Evolutionary conservation across 352 stramenopile genomes (phyloP), one percentile per base, ranked within the genome.

Genomic region (Nothophytophthora sp.): DNA sequence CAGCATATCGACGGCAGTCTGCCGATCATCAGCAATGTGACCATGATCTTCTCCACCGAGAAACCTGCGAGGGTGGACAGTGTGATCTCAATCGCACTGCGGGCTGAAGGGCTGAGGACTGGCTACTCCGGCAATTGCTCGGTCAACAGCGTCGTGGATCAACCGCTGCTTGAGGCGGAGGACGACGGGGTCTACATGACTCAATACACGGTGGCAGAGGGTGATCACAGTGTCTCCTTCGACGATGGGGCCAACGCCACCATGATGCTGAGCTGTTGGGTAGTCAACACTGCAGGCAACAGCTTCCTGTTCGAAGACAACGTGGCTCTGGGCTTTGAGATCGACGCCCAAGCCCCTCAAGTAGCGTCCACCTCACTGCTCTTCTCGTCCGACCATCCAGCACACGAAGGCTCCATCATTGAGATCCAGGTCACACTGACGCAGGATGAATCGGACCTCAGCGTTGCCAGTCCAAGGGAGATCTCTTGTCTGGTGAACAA

Each of bases 181-280:
- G 73, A 87, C 52, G 62, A 77, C 19, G 76, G 73, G 1, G 76
- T 87, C 29, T 87, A 87, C 44, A 80, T 87, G 70, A 76, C 74
- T 32, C 73, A 87, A 49, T 87, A 87, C 58, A 81, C 69, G 5
- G 68, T 87, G 22, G 22, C 54, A 9, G 44, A 59, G 3, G 76
- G 73, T 20, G 76, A 87, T 36, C 36, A 16, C 12, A 78, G 67
- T 42, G 44, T 70, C 12, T 15, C 25, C 29, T 10, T 25, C 3
- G 55, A 57, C 18, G 51, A 69, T n/a, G n/a, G n/a, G n/a, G n/a
- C n/a, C 12, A 54, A 61, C 30, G 40, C 50, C 13, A 63, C 68
- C 33, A 61, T 87, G 42, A 65, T 62, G 5, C 38, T 87, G 15
- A 60, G 70, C 28, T 87, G 76, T 30, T 34, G 69, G 0, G 60